phyloP scores from a whole-genome alignment of 345 rosid genomes.

The Eucalyptus marginata region DNA sequence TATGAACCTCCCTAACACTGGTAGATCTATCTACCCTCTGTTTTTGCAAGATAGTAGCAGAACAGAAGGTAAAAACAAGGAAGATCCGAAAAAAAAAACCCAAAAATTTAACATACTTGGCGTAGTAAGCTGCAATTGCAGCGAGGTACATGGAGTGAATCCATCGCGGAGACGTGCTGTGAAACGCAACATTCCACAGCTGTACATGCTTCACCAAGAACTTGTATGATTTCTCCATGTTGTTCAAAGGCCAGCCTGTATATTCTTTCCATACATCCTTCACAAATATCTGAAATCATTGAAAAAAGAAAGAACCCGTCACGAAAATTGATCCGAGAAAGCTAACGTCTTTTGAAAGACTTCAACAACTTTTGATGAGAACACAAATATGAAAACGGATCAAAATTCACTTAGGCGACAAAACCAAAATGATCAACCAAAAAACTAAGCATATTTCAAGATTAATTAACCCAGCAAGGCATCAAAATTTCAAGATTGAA shows the following conservation, averaged over 20 bases:
- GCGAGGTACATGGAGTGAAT: conserved; percentile 77
- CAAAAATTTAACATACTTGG: conserved; percentile 39
- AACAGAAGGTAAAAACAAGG: neutral
- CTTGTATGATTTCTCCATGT: conserved; percentile 88
- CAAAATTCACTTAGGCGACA: neutral
- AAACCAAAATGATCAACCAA: neutral
- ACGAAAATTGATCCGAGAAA: neutral
- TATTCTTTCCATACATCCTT: conserved; percentile 98
- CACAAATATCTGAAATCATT: conserved; percentile 47
- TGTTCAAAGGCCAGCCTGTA: conserved; percentile 96
- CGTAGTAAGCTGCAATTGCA: conserved; percentile 95
- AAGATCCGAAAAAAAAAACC: neutral
- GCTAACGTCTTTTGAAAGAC: neutral
- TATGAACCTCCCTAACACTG: neutral
- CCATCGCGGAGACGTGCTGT: conserved; percentile 90
- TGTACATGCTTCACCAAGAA: conserved; percentile 97
- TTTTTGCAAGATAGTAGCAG: neutral
- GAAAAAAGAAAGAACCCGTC: neutral
- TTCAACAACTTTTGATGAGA: neutral
- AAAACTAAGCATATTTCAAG: neutral
- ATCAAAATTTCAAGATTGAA: neutral
- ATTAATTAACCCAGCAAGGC: neutral
- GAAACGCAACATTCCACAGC: conserved; percentile 94
- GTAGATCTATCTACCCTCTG: neutral
- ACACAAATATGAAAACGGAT: neutral